A percentile compares a stretch with the other conserved stretches of the same genome.
phyloP scores from a whole-genome alignment of 129 eudicot genomes.

The Ambrosia artemisiifolia region DNA sequence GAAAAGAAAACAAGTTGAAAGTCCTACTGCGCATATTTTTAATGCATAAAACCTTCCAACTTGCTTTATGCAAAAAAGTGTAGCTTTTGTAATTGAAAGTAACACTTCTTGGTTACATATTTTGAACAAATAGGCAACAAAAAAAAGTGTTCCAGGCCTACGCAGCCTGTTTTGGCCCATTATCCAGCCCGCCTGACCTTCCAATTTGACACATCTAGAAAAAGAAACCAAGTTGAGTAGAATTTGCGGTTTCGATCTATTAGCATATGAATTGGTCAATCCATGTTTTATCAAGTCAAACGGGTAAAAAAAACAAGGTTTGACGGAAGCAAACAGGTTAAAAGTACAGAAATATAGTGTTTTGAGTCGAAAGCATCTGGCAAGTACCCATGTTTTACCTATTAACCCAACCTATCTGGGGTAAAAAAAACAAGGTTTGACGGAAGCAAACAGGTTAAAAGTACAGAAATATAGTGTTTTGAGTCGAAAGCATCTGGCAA shows the following conservation, averaged over 20 bases:
- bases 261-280: neutral
- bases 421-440: neutral
- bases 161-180: neutral
- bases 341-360: neutral
- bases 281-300: neutral
- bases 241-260: neutral
- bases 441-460: neutral
- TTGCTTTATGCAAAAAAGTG: neutral
- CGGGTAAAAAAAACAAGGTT: neutral
- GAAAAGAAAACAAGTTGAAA: neutral
- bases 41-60: neutral
- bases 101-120: neutral
- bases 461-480: neutral
- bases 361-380: neutral
- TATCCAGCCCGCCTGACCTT: neutral
- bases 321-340: neutral
- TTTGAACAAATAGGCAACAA: neutral
- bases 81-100: neutral
- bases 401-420: too few relatives aligned
- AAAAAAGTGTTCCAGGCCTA: neutral
- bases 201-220: neutral
- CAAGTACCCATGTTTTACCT: neutral
- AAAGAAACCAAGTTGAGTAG: too few relatives aligned
- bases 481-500: neutral
- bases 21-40: neutral